Percentiles rank a stretch among this genome's conserved stretches.
phyloP scores from a whole-genome alignment of 2,329 filamentous ascomycete species.

The Hypoxylon sp. region DNA sequence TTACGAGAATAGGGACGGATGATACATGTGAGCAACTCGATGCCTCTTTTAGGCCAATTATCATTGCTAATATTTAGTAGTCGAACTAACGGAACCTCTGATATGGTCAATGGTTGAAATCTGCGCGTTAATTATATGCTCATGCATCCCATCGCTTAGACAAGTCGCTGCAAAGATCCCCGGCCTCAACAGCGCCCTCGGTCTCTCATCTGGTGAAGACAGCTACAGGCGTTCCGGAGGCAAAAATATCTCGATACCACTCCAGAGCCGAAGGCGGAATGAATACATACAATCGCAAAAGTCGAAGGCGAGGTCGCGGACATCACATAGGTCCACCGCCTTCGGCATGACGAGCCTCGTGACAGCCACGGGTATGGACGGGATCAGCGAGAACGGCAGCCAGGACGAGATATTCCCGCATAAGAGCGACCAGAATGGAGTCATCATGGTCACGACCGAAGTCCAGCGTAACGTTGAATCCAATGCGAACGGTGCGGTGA shows the following conservation, averaged over 20 bases:
- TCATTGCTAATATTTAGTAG: constrained; percentile 37
- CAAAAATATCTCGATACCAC: constrained; percentile 24
- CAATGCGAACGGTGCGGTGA: constrained; percentile 10
- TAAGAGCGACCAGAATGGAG: constrained; percentile 35
- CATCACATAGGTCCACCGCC: constrained; percentile 4
- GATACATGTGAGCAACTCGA: constrained; percentile 43
- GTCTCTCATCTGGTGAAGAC: constrained; percentile 45
- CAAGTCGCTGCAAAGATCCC: constrained; percentile 52
- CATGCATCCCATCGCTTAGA: constrained; percentile 54
- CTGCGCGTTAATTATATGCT: constrained; percentile 54
- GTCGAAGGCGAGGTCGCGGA: constrained; percentile 28
- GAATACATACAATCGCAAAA: constrained; percentile 40
- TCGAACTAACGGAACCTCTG: constrained; percentile 49
- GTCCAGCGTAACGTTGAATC: constrained; percentile 34
- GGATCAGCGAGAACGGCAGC: constrained; percentile 38
- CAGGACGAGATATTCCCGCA: constrained; percentile 45
- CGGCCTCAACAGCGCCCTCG: constrained; percentile 51
- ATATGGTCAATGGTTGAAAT: constrained; percentile 55
- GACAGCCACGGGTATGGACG: constrained; percentile 33
- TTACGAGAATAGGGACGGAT: constrained; percentile 26
- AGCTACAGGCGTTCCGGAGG: constrained; percentile 11
- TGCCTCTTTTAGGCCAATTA: not conserved
- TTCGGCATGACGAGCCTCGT: constrained; percentile 42
- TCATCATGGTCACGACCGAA: constrained; percentile 41
- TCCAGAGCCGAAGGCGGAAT: constrained; percentile 31